Base-by-base conservation (phyloP, 371 early-diverging fungal genomes). In the Homolaphlyctis polyrhiza region DNA sequence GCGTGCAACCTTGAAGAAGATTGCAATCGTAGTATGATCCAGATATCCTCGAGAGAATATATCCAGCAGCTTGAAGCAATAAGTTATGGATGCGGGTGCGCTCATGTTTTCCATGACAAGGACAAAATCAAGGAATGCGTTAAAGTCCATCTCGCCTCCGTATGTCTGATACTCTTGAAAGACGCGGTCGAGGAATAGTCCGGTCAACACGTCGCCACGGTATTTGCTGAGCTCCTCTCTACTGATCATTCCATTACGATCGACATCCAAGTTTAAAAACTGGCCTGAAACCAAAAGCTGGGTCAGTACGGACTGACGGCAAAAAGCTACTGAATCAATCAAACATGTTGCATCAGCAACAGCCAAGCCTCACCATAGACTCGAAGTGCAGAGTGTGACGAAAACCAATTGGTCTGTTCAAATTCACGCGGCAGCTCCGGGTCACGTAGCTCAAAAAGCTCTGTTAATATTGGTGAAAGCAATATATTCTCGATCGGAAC, bases 371-470 rank as follows among this genome's bases (percentile, higher is more conserved):
- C 51, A 67, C 76, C 74, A 54, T 78, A 78, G 2, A 75, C 65
- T 2, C 74, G 65, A 39, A 75, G 54, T 16, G 65, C 59, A 2
- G 67, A 71, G 47, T 66, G 65, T 2, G 71, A 49, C 1, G 75
- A 76, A 55, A 79, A 81, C 82, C 82, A 81, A 62, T 81, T 81
- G 5, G 69, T 64, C 28, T 62, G 61, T 32, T 68, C 70, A n/a
- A 63, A 51, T 2, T 76, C 75, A 29, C 66, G 54, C 2, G 76
- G 67, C 47, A 74, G 68, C 16, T 75, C 71, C 0, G 68, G 70
- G 30, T 82, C 79, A n/a, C 78, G 69, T 21, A 82, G 71, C 65
- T 80, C 80, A 55, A 74, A 76, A 2, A 82, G 66, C 64, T 82
- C 81, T 28, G 74, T 73, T 47, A 82, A 66, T 34, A 79, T 80